phyloP scores from a whole-genome alignment of 257 asterid genomes.

The Solanum virginianum region DNA sequence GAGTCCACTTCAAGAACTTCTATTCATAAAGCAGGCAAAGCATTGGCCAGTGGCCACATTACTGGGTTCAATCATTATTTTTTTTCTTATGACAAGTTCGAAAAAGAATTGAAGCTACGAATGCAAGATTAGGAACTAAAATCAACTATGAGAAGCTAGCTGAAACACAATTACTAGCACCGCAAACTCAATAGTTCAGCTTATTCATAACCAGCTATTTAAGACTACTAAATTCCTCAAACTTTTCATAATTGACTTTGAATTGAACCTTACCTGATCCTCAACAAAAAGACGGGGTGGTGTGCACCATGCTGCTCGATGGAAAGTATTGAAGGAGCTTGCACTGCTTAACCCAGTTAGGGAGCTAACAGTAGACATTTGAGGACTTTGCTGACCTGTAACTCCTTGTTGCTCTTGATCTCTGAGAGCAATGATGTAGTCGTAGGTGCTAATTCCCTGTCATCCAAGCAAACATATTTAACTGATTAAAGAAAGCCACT shows the following conservation, averaged over 20 bases:
- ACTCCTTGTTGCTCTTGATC: conserved; percentile 84
- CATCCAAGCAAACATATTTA: conserved; percentile 2
- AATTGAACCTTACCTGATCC: conserved; percentile 57
- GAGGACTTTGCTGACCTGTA: conserved; percentile 88
- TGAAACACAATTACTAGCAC: background rate
- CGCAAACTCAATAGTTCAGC: background rate
- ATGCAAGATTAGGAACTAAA: background rate
- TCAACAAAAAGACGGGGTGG: conserved; percentile 95
- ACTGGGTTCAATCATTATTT: background rate
- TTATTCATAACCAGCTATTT: background rate
- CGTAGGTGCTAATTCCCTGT: conserved; percentile 96
- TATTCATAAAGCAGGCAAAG: background rate
- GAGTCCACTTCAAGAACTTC: background rate
- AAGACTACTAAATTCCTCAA: background rate
- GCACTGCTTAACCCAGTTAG: conserved; percentile 85
- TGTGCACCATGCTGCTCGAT: conserved; percentile 95
- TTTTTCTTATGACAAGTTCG: background rate
- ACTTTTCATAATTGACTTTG: background rate
- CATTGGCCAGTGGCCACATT: background rate
- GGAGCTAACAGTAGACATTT: conserved; percentile 87
- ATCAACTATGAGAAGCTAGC: background rate
- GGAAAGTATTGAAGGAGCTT: conserved; percentile 81
- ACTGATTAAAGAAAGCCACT: background rate
- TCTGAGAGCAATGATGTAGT: conserved; percentile 89
- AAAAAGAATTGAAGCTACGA: background rate